phyloP scores from a whole-genome alignment of 495 filamentous ascomycete genomes.

The Penicillium turbatum region DNA sequence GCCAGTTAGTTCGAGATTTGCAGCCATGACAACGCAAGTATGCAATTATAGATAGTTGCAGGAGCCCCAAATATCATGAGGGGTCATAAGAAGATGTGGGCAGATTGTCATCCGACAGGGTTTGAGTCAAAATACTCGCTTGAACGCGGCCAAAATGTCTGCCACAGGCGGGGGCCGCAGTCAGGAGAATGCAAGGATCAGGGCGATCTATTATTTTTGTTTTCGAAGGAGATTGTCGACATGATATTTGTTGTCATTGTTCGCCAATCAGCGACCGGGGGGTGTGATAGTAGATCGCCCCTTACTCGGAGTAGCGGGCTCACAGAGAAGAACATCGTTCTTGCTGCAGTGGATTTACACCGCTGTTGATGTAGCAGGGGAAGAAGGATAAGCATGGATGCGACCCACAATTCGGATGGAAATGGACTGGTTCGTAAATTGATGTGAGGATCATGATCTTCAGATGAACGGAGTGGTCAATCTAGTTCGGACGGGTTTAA shows the following conservation, averaged over 20 bases:
- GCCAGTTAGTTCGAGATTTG: neutral
- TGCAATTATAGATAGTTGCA: neutral
- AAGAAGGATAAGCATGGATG: neutral
- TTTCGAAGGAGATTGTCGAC: neutral
- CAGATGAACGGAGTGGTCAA: neutral
- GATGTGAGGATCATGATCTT: no score
- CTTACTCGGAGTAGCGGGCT: neutral
- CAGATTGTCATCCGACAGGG: neutral
- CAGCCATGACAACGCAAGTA: neutral
- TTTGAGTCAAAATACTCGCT: slow-evolving; percentile 1
- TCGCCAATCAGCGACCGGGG: slow-evolving; percentile 5
- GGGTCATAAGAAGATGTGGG: neutral
- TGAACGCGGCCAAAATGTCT: slow-evolving; percentile 1
- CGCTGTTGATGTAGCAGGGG: neutral
- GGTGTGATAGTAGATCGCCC: neutral
- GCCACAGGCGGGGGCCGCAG: slow-evolving; percentile 4
- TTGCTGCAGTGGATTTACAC: neutral
- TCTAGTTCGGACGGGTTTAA: neutral
- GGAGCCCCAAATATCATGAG: neutral
- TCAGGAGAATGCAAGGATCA: slow-evolving; percentile 26
- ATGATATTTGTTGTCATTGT: neutral
- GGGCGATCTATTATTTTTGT: slow-evolving; percentile 8
- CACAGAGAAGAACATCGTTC: neutral
- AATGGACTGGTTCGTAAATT: neutral
- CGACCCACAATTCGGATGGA: neutral